Base-by-base conservation (phyloP, 2,329 filamentous ascomycete genomes). In the Hypoxylon sp. region DNA sequence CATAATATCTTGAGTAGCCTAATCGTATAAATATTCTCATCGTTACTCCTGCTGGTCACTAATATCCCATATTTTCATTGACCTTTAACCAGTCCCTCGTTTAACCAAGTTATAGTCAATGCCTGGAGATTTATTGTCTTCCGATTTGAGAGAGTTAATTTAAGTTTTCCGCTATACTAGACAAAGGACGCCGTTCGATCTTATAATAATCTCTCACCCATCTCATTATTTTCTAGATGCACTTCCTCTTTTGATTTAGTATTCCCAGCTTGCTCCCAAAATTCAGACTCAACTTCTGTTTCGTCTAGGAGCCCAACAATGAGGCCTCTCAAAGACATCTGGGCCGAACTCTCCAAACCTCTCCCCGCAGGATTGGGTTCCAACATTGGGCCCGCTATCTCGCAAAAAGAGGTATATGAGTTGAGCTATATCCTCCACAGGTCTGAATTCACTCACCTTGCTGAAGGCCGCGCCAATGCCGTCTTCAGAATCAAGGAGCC, bases 401-500 rank as follows among this genome's bases (percentile, higher is more conserved):
- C 73, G 33, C 22, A 44, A 3, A 68, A 72, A 19, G 35, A 73
- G 47, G 67, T 71, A 54, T 66, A 72, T 54, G 46, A 68, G 33
- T 66, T 76, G 14, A 54, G 72, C 58, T 69, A 67, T 53, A 70
- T 56, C 50, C 71, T 67, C 22, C 63, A 58, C 33, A 65, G 67
- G 51, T 72, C 73, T 17, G 63, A 72, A 19, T 78, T 75, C 55
- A 77, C 78, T 57, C 81, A 88, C 63, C 79, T 89, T 22, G 86
- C 85, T 26, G 92, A 96, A 78, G 93, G 92, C 24, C 90, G 91
- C 24, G 92, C 93, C 58, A 95, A 96, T 78, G 86, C 91, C 56
- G 90, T 94, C 69, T 94, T 92, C 75, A 85, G 86, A 72, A 84
- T 92, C 62, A 81, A 82, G 50, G 67, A 84, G 19, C 79, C 81